Conservation (phyloP, 805 yeast species). For the Brettanomyces bruxellensis region DNA sequence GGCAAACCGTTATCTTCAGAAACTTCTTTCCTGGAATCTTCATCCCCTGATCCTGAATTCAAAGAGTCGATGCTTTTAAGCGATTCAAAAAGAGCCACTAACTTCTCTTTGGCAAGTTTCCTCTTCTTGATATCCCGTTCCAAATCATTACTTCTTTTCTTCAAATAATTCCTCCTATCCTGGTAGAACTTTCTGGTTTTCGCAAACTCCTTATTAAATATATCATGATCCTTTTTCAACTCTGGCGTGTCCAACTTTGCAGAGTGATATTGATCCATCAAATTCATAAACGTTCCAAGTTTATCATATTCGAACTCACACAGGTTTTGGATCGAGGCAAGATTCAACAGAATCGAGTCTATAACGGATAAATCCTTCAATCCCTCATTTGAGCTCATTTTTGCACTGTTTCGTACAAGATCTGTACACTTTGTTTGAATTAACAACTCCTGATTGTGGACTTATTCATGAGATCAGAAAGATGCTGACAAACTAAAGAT, state of each 20-base stretch:
- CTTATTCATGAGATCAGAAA: no score
- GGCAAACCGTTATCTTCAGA: constrained; percentile 42
- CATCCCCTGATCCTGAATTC: constrained; percentile 15
- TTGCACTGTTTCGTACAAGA: no score
- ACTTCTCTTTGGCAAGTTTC: constrained; percentile 17
- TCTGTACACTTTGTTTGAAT: no score
- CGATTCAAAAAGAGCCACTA: constrained; percentile 19
- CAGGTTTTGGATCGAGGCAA: constrained; percentile 17
- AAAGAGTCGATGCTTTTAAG: constrained; percentile 17
- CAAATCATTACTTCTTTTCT: constrained; percentile 8
- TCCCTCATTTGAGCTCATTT: background rate
- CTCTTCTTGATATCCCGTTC: constrained; percentile 31
- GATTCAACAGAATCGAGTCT: constrained; percentile 18
- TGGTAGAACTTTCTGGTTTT: constrained; percentile 13
- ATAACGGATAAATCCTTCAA: constrained; percentile 14
- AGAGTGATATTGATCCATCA: constrained; percentile 9
- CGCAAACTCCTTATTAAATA: constrained; percentile 12
- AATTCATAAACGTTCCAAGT: constrained; percentile 8
- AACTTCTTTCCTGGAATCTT: background rate
- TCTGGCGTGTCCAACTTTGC: constrained; percentile 10
- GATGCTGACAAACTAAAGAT: no score
- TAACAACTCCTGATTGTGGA: no score
- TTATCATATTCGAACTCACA: constrained; percentile 19
- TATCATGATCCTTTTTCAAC: constrained; percentile 7
- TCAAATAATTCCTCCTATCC: constrained; percentile 7